phyloP scores from a whole-genome alignment of 2,329 filamentous ascomycete species.

The Colletotrichum godetiae region DNA sequence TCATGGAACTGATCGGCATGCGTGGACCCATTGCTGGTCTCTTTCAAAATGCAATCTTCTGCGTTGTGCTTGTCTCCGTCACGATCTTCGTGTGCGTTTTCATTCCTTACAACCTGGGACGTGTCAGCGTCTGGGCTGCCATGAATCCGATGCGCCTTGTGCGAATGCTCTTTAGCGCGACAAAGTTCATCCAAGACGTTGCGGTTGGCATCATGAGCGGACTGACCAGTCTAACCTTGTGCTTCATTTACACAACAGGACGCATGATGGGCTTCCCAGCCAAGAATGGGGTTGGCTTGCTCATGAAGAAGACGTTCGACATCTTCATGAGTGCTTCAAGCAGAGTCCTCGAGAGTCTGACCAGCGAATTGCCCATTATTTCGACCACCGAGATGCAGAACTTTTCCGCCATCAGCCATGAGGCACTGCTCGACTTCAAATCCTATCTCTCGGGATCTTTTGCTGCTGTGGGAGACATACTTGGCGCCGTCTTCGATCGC shows the following conservation, averaged over 20 bases:
- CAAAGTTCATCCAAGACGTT: slow-evolving; percentile 84
- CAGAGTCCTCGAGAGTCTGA: slow-evolving; percentile 62
- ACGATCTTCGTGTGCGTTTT: slow-evolving; percentile 90
- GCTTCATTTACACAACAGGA: slow-evolving; percentile 26
- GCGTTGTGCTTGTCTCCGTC: slow-evolving; percentile 86
- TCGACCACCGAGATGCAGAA: slow-evolving; percentile 74
- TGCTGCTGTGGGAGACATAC: slow-evolving; percentile 48
- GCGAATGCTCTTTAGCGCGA: slow-evolving; percentile 75
- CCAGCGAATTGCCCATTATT: slow-evolving; percentile 62
- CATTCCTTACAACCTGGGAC: slow-evolving; percentile 91
- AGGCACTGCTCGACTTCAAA: slow-evolving; percentile 73
- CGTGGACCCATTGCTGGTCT: slow-evolving; percentile 90
- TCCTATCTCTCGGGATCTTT: slow-evolving; percentile 57
- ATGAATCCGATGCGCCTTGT: slow-evolving; percentile 84
- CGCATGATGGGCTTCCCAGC: slow-evolving; percentile 36
- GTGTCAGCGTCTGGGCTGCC: slow-evolving; percentile 81
- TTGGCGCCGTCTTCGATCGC: slow-evolving; percentile 59
- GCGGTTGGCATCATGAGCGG: slow-evolving; percentile 70
- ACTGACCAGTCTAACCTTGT: slow-evolving; percentile 23
- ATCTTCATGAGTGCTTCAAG: slow-evolving; percentile 55
- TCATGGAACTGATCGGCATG: slow-evolving; percentile 96
- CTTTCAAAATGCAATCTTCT: slow-evolving; percentile 95
- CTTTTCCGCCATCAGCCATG: slow-evolving; percentile 82
- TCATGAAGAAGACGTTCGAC: slow-evolving; percentile 49
- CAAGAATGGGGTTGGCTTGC: slow-evolving; percentile 21